Conservation (phyloP, 257 asterid species). For the Nicotiana noctiflora region DNA sequence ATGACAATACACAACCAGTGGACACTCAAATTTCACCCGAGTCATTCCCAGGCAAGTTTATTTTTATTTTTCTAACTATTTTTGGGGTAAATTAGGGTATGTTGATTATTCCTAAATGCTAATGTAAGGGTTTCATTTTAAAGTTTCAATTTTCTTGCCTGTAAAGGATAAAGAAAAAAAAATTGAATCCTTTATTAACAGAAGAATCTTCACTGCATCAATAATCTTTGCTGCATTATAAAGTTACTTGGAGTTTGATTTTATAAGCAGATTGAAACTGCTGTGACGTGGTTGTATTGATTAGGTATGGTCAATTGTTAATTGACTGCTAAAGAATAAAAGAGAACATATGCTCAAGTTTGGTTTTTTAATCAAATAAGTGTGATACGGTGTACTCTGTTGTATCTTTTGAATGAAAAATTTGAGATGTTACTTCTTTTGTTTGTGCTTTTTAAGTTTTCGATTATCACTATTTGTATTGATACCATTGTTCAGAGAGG, state of each 20-base stretch:
- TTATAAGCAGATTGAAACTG: background rate
- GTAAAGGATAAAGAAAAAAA: background rate
- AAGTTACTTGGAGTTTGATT: background rate
- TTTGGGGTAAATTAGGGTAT: background rate
- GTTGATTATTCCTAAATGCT: background rate
- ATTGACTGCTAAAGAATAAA: background rate
- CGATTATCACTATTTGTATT: background rate
- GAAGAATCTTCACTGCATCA: no score
- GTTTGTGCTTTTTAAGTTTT: background rate
- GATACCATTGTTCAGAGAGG: background rate
- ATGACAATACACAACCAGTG: constrained; percentile 35
- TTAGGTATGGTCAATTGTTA: background rate
- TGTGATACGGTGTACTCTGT: background rate
- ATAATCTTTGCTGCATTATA: background rate
- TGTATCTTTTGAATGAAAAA: no score
- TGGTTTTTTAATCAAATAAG: background rate
- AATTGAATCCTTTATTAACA: background rate
- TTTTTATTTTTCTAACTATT: background rate
- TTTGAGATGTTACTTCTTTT: no score
- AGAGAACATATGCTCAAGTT: constrained; percentile 2
- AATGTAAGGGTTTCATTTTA: background rate
- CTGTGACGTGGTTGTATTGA: background rate
- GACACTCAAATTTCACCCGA: constrained; percentile 31
- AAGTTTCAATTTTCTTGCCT: background rate
- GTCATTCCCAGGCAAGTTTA: constrained; percentile 24